Evolutionary conservation across 331 rosid species (phyloP), one percentile per base, ranked within the genome.

Genomic region (Stylosanthes scabra): DNA sequence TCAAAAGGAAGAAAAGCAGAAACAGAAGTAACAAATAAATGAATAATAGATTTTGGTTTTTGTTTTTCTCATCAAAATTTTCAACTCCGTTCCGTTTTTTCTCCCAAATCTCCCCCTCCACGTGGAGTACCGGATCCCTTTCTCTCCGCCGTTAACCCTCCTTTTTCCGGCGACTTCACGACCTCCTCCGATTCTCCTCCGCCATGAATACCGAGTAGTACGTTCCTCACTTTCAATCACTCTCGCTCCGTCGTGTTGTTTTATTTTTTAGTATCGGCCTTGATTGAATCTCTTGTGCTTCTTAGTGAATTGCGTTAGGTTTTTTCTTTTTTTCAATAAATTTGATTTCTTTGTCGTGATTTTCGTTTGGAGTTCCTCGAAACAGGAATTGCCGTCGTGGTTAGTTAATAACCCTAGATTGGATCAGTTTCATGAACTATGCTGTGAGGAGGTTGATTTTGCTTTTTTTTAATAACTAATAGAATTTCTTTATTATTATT

Each of bases 181-280:
- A 44, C 73, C 66, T 42, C 51, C 13, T 69, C 56, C 11, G 56
- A 44, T 61, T 75, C 46, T 3, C 25, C 71, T 3, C 25, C 71
- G 47, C 50, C 25, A 84, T 84, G 88, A 84, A 84, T 80, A 85
- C 88, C 31, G 88, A 84, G 14, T 84, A 84, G 88, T 84, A 68
- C 7, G 83, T 80, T 34, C 67, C 46, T 45, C 5, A 37, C 41
- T 61, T 49, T 3, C 65, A 29, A 11, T 46, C 51, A 9, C 12
- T 9, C 41, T 16, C 5, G 46, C 25, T 2, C 28, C 4, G 61
- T 13, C 14, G 41, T 6, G 4, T 58, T 51, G 57, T 58, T 62
- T 20, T 41, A 31, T 31, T 31, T 31, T 31, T 13, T 51, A 39
- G 60, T 31, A 25, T 61, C 69, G 20, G 1, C 5, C 71, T 27